A percentile compares a stretch with the other conserved stretches of the same genome.
phyloP scores from a whole-genome alignment of 1,284 basidiomycete species.

The Moesziomyces parantarcticus region DNA sequence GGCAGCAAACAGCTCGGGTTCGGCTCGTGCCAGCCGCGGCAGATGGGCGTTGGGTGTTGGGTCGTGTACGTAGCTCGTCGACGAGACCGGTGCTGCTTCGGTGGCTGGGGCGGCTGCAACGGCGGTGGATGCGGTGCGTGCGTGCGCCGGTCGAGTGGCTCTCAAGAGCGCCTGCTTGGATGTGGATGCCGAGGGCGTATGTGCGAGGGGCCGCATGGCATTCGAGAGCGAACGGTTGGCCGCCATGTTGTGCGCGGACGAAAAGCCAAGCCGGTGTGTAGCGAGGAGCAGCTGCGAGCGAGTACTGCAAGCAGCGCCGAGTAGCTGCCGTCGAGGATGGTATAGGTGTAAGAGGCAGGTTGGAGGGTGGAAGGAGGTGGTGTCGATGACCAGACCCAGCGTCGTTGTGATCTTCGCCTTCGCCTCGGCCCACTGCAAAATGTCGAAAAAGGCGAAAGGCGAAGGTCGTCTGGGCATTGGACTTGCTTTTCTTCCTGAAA shows the following conservation, averaged over 20 bases:
- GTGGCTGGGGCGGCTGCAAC: constrained; percentile 7
- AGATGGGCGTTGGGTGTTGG: constrained; percentile 52
- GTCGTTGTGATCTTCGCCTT: no score
- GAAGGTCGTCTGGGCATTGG: constrained; percentile 18
- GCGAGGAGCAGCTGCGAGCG: no score
- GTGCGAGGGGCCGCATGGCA: no score
- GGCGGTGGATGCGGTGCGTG: constrained; percentile 26
- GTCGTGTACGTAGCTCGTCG: constrained; percentile 22
- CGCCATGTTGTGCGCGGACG: no score
- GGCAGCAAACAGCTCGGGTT: constrained; percentile 59
- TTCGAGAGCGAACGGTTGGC: no score
- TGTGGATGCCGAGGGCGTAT: constrained; percentile 30
- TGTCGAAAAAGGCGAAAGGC: not conserved
- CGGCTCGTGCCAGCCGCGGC: constrained; percentile 56
- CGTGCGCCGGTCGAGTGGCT: constrained; percentile 15
- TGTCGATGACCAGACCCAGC: not conserved
- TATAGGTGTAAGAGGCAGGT: no score
- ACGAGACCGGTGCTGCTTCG: constrained; percentile 4
- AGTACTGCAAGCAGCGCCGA: no score
- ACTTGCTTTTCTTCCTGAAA: constrained; percentile 16
- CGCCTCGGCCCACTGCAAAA: no score
- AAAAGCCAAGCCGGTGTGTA: no score
- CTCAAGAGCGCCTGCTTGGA: constrained; percentile 20
- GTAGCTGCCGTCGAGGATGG: no score
- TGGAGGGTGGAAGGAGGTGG: constrained; percentile 5